Conservation (phyloP, 768 basidiomycete genomes). For the Lentinula lateritia region DNA sequence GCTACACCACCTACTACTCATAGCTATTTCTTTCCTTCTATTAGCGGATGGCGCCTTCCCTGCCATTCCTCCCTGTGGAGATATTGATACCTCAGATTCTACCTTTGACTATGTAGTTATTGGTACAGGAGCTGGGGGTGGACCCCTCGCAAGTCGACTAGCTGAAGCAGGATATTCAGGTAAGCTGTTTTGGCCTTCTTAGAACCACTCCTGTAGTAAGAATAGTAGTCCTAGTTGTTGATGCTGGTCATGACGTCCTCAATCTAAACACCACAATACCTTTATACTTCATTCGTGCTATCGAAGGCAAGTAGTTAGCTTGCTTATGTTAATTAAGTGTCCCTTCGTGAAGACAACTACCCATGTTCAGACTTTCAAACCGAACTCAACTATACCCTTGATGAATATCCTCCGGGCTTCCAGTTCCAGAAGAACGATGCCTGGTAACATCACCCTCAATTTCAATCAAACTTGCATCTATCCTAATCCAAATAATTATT, state of each 20-base stretch:
- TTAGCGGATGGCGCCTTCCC: not conserved
- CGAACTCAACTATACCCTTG: slow-evolving; percentile 22
- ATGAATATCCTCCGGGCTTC: slow-evolving; percentile 22
- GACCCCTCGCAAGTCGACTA: slow-evolving; percentile 10
- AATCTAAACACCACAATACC: slow-evolving; percentile 24
- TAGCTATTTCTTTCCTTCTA: not conserved
- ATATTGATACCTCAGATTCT: not conserved
- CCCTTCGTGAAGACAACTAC: not conserved
- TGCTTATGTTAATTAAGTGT: not conserved
- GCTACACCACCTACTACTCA: not conserved
- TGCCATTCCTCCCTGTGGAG: not conserved
- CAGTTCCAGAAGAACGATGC: slow-evolving; percentile 16
- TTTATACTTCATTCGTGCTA: slow-evolving; percentile 17
- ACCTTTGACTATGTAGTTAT: slow-evolving; percentile 6
- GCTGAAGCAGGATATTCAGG: slow-evolving; percentile 11
- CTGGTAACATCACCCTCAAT: slow-evolving; percentile 13
- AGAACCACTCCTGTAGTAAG: not conserved
- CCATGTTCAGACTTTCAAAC: slow-evolving; percentile 17
- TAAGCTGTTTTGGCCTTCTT: not conserved
- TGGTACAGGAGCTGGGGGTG: slow-evolving; percentile 11
- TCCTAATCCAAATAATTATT: not conserved
- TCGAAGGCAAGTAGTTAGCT: slow-evolving; percentile 14
- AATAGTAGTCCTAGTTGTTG: slow-evolving; percentile 22
- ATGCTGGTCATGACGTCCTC: slow-evolving; percentile 21
- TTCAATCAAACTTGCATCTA: not conserved